phyloP scores from a whole-genome alignment of 2,329 filamentous ascomycete species.

The Pseudomassariella vexata region DNA sequence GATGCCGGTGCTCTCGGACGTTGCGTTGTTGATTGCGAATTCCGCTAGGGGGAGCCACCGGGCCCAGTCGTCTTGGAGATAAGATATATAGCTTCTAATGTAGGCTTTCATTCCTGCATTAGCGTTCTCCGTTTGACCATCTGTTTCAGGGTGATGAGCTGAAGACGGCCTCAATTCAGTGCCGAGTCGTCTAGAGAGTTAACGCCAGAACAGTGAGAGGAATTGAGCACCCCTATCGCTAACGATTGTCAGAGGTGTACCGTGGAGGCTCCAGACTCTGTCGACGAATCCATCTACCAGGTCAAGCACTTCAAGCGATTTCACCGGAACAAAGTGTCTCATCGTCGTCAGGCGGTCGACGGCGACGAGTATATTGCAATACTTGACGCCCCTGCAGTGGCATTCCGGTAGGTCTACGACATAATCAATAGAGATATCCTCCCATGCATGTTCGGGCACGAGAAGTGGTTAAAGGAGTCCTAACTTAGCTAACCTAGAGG shows the following conservation, averaged over 20 bases:
- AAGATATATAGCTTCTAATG: slow-evolving; percentile 6
- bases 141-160: slow-evolving; percentile 3
- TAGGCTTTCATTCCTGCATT: slow-evolving; percentile 6
- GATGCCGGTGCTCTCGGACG: not conserved
- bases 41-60: not conserved
- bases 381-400: too few species aligned
- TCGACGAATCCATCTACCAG: not conserved
- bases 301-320: too few species aligned
- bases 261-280: not conserved
- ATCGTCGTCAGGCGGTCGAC: not conserved
- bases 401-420: not conserved
- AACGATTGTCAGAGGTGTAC: not conserved
- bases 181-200: not conserved
- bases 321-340: not conserved
- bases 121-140: slow-evolving; percentile 6
- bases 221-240: not conserved
- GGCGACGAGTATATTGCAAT: not conserved
- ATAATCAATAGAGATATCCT: not conserved
- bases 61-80: slow-evolving; percentile 10
- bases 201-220: not conserved
- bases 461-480: too few species aligned
- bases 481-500: too few species aligned
- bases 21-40: slow-evolving; percentile 7
- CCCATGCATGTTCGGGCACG: not conserved
- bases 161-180: not conserved